phyloP scores from a whole-genome alignment of 805 yeast genomes.

The Hanseniaspora clermontiae region DNA sequence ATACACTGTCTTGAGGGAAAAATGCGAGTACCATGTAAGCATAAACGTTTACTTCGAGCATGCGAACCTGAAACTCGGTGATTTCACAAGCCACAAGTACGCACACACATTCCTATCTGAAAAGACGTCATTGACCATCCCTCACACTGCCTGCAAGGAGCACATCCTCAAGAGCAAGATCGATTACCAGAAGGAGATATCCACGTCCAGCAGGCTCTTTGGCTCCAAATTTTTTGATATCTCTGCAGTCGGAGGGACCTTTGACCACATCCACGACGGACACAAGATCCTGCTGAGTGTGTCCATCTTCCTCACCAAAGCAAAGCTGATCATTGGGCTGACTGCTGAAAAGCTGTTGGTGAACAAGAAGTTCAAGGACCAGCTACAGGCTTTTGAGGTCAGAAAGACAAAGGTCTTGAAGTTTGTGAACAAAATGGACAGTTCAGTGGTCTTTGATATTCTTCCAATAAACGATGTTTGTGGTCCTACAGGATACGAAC shows the following conservation, averaged over 20 bases:
- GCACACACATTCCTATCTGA: neutral
- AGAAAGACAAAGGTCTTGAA: conserved; percentile 37
- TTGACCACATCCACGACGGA: conserved; percentile 93
- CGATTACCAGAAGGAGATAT: neutral
- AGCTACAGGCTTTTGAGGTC: conserved; percentile 42
- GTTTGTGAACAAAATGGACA: conserved; percentile 41
- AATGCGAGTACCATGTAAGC: neutral
- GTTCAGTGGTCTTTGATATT: conserved; percentile 37
- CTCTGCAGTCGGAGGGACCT: conserved; percentile 84
- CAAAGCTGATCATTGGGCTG: conserved; percentile 60
- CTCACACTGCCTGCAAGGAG: neutral
- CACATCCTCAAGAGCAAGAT: neutral
- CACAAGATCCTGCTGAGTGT: conserved; percentile 76
- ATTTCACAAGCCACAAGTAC: neutral
- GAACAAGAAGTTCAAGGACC: conserved; percentile 62
- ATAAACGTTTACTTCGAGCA: conserved; percentile 2
- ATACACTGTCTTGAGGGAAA: conserved; percentile 2
- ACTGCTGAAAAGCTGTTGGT: conserved; percentile 62
- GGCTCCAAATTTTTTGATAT: conserved; percentile 26
- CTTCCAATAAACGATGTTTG: conserved; percentile 69
- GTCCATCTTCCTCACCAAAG: conserved; percentile 33
- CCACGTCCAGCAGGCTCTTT: neutral
- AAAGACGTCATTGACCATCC: neutral
- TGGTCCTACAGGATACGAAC: conserved; percentile 79
- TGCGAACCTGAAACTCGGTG: too few relatives aligned